Evolutionary conservation across 441 rosid species (phyloP), one percentile per base, ranked within the genome.

Genomic region (Flueggea neowawraea): DNA sequence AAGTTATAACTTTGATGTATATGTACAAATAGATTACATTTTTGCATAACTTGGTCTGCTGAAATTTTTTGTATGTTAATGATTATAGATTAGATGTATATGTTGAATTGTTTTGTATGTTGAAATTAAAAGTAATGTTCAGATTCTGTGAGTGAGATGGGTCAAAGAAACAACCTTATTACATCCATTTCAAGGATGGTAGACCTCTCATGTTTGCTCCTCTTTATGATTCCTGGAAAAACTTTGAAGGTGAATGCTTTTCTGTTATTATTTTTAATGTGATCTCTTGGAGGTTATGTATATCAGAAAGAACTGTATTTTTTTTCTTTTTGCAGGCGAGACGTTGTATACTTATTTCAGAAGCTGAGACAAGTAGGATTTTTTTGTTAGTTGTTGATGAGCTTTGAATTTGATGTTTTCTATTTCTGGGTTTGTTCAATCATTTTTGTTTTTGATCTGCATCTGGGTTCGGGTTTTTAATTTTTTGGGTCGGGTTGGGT

Each of bases 131-230:
- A 59, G 13, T 57, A 56, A 41, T 32, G 6, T 78, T 63, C 80
- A 88, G 97, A 73, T 90, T 92, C 73, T 93, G 86, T 64, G 98
- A 93, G 81, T 93, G 98, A 60, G 94, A 90, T 66, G 96, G 89
- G 39, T 82, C 97, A 2, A 88, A 84, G 58, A 90, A 85, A 76
- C 98, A 90, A 74, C 97, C 98, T 10, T 85, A 84, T 77, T 85
- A 85, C 73, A 73, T 93, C 67, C 92, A 90, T 82, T 92, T 85
- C 72, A 82, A 79, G 84, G 92, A 88, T 71, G 87, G 72, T 28
- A 78, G 89, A 69, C 89, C 98, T 69, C 81, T 90, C 11, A 89
- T 88, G 6, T 88, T 93, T 83, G 96, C 98, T 69, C 92, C 88
- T 55, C 88, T 90, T 36, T 90, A 78, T 62, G 98, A 93, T 77